These are phyloP conservation scores for Ceriops tagal DNA, from an alignment of 345 rosid species.

Conservation along the genomic window DNA sequence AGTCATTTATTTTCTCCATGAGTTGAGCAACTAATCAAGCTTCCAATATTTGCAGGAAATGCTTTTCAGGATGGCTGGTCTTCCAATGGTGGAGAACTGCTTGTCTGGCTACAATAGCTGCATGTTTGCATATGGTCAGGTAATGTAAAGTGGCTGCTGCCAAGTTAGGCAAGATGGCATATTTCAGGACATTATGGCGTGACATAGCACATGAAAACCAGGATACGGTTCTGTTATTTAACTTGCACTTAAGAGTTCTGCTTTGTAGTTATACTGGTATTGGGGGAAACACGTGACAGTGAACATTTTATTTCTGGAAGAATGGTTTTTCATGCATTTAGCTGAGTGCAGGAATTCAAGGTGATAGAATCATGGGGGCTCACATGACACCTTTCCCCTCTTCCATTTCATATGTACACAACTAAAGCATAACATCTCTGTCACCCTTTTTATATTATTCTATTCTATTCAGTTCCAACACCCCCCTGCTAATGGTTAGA, in stretches of 20 bases:
- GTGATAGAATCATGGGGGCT: too few relatives aligned
- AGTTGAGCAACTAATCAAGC: slow-evolving; percentile 3
- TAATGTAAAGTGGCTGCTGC: slow-evolving; percentile 13
- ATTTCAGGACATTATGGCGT: neutral
- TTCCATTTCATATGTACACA: too few relatives aligned
- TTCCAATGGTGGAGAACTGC: slow-evolving; percentile 97
- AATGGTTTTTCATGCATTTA: too few relatives aligned
- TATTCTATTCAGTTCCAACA: too few relatives aligned
- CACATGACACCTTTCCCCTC: too few relatives aligned
- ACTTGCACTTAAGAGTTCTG: neutral
- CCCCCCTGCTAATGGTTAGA: too few relatives aligned
- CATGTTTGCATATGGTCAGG: slow-evolving; percentile 99
- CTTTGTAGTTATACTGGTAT: too few relatives aligned
- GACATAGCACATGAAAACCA: neutral
- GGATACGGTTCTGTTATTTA: neutral
- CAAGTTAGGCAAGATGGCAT: neutral
- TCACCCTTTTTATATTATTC: too few relatives aligned
- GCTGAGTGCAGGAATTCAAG: too few relatives aligned
- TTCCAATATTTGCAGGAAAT: slow-evolving; percentile 55
- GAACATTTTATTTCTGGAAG: too few relatives aligned
- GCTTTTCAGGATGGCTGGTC: slow-evolving; percentile 79
- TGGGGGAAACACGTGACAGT: too few relatives aligned
- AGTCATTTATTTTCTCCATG: neutral
- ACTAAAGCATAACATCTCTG: too few relatives aligned
- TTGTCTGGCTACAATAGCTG: slow-evolving; percentile 92